Conservation (phyloP, 352 stramenopile species). For the Phytophthora kernoviae region DNA sequence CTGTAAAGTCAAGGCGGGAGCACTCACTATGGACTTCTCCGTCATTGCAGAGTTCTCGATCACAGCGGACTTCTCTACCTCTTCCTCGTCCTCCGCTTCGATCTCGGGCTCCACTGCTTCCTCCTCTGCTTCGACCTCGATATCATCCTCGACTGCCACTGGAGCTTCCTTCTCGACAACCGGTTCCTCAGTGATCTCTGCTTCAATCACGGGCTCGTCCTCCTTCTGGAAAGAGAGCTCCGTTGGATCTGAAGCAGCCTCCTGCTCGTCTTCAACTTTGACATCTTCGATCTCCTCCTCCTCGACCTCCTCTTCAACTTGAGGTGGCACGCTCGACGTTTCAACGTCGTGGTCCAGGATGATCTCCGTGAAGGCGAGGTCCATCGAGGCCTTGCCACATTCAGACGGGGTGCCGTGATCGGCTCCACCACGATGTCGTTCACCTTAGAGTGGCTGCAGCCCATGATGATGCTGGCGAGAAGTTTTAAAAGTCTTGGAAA, state of each 20-base stretch:
- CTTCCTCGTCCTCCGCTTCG: constrained; percentile 19
- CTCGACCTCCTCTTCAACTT: constrained; percentile 18
- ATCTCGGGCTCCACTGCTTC: constrained; percentile 10
- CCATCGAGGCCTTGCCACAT: constrained; percentile 33
- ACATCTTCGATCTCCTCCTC: constrained; percentile 2
- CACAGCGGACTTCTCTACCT: constrained; percentile 16
- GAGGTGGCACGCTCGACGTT: constrained; percentile 20
- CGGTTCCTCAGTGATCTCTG: constrained; percentile 11
- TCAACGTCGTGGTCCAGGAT: constrained; percentile 33
- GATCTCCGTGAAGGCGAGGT: constrained; percentile 33
- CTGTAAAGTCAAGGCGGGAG: constrained; percentile 33
- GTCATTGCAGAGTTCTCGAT: constrained; percentile 5
- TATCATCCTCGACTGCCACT: constrained; percentile 10
- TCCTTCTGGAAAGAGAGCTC: neutral
- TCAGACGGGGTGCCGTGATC: constrained; percentile 29
- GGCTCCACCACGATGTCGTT: constrained; percentile 53
- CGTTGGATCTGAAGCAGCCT: constrained; percentile 1
- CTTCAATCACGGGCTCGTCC: constrained; percentile 17
- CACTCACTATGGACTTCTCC: constrained; percentile 4
- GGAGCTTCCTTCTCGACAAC: constrained; percentile 5
- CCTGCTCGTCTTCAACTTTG: constrained; percentile 9
- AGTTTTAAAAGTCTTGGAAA: neutral
- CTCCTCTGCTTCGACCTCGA: neutral
- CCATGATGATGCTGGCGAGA: constrained; percentile 37
- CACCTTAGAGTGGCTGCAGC: constrained; percentile 67